These are phyloP conservation scores for Dipteronia dyeriana DNA, from an alignment of 345 rosid genomes.

Conservation along the genomic window DNA sequence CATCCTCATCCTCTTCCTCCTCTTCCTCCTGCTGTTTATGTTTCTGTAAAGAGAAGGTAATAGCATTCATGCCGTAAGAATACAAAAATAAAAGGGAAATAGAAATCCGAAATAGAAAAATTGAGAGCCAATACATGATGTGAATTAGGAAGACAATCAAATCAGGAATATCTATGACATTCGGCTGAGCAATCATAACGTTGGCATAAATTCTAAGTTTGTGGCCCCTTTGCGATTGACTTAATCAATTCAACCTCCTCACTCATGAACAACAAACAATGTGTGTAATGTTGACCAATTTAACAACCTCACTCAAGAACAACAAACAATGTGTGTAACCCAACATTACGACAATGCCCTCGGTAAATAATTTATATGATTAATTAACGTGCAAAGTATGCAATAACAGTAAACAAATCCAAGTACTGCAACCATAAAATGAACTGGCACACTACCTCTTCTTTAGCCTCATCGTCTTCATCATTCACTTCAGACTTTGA, in stretches of 20 bases:
- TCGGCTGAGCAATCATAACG: too few relatives aligned
- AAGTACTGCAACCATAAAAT: background rate
- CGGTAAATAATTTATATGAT: background rate
- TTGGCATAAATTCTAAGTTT: too few relatives aligned
- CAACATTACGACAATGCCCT: background rate
- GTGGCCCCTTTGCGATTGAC: background rate
- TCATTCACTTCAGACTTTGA: slow-evolving; percentile 72
- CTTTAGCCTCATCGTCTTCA: slow-evolving; percentile 59
- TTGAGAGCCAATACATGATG: too few relatives aligned
- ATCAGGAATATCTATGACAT: too few relatives aligned
- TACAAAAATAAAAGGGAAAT: background rate
- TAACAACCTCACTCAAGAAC: background rate
- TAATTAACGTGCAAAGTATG: background rate
- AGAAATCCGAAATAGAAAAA: background rate
- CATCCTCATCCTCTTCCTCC: slow-evolving; percentile 29
- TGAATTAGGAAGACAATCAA: too few relatives aligned
- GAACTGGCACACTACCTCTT: slow-evolving; percentile 36
- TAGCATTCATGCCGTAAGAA: too few relatives aligned
- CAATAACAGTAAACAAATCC: background rate
- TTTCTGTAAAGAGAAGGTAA: slow-evolving; percentile 16
- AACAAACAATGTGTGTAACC: background rate
- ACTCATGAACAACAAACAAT: background rate
- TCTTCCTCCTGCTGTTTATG: slow-evolving; percentile 31
- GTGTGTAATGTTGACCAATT: too few relatives aligned
- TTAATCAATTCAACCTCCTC: background rate